Percentiles rank a stretch among this genome's conserved stretches.
Conservation (phyloP, 1,284 basidiomycete genomes). For the Schizophyllum commune region DNA sequence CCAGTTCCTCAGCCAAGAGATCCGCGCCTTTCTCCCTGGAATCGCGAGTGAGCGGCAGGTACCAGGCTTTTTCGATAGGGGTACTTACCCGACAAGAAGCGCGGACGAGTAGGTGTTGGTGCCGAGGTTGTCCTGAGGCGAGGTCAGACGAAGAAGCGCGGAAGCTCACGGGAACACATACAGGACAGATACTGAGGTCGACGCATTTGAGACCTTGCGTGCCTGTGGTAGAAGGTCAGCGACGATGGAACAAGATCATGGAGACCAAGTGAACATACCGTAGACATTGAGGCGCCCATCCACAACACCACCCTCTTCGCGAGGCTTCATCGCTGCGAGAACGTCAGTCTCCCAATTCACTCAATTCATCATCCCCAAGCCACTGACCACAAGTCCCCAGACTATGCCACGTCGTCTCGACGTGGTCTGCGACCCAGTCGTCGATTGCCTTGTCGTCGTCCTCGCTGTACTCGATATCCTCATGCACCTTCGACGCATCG, state of each 20-base stretch:
- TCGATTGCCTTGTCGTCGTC: conserved; percentile 67
- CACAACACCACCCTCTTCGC: conserved; percentile 69
- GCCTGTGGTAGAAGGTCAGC: conserved; percentile 19
- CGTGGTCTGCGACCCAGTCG: conserved; percentile 56
- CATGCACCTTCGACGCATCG: conserved; percentile 50
- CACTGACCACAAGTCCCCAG: conserved; percentile 47
- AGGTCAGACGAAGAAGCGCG: background rate
- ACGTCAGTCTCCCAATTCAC: background rate
- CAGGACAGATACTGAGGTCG: conserved; percentile 63
- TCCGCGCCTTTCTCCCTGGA: conserved; percentile 55
- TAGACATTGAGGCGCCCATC: conserved; percentile 66
- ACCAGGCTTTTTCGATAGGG: background rate
- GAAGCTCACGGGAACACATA: conserved; percentile 19
- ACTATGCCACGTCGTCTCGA: conserved; percentile 73
- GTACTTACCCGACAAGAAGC: conserved; percentile 38
- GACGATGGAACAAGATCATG: background rate
- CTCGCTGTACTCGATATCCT: conserved; percentile 54
- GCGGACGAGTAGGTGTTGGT: conserved; percentile 70
- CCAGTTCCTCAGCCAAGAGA: conserved; percentile 57
- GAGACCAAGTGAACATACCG: too few species aligned
- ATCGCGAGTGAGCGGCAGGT: background rate
- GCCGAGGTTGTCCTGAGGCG: conserved; percentile 52
- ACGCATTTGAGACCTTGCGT: conserved; percentile 63
- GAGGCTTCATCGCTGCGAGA: conserved; percentile 63
- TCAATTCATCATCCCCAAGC: background rate